Evolutionary conservation across 176 grass and related monocot genomes (phyloP), one percentile per base, ranked within the genome.

Genomic region (Oryza punctata): DNA sequence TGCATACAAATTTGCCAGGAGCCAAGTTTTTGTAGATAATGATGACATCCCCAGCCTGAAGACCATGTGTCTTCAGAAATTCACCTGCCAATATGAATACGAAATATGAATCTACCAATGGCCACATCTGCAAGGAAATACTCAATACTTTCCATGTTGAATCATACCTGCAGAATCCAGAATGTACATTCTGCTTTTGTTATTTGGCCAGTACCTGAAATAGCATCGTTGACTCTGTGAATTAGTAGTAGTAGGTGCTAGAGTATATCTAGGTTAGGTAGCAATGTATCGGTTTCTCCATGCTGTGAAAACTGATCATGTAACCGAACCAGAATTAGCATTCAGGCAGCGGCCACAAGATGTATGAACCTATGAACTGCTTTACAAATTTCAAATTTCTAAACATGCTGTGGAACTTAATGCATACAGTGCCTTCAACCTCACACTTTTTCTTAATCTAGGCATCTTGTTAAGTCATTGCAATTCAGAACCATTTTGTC

Each of bases 111-210:
- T 45, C 21, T 43, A 59, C 72, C 32, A 70, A 69, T 49, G 11
- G 72, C 25, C 14, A 5, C 65, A 77, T 65, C 50, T 28, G 43
- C 9, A 10, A 10, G 57, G 25, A 65, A 76, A 68, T 15, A 89
- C 68, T 54, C 10, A 32, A 32, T 16, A 60, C 23, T n/a, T 82
- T 73, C 37, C 45, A 57, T 21, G 19, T 32, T 70, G 32, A 66
- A 77, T 68, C 70, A 63, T 91, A 96, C 94, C 87, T 88, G 91
- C 85, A 78, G 91, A 81, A 89, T 96, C 94, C 67, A 96, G 83
- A 70, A 96, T 91, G 88, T 96, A 93, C 94, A 96, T 96, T 87
- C 93, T 93, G 82, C 93, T 98, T 86, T 85, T 95, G 85, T 98
- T 98, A 79, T 98, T 98, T 78, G 92, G 93, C 96, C 96, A 98